phyloP scores from a whole-genome alignment of 2,329 filamentous ascomycete species.

The Aspergillus sojae region DNA sequence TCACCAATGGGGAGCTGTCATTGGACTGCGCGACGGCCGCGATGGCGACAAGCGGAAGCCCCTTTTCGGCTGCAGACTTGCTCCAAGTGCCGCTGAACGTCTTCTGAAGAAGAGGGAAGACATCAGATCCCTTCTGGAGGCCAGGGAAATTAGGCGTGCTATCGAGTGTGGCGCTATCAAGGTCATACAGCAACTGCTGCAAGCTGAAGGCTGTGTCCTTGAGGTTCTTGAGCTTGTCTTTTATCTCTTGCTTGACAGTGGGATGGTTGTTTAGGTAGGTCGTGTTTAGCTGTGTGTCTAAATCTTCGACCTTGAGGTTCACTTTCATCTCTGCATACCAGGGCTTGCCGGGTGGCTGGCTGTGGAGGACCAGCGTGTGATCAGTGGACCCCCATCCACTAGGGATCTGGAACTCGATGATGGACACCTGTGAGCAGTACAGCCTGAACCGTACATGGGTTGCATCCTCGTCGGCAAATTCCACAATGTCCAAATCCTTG shows the following conservation, averaged over 20 bases:
- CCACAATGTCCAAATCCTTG: slow-evolving; percentile 2
- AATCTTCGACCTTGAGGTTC: neutral
- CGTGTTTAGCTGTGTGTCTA: slow-evolving; percentile 7
- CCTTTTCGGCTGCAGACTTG: neutral
- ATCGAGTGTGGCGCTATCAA: slow-evolving; percentile 8
- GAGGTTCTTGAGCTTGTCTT: slow-evolving; percentile 5
- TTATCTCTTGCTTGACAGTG: neutral
- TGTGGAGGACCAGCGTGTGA: slow-evolving; percentile 2
- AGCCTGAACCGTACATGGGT: slow-evolving; percentile 7
- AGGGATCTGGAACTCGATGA: neutral
- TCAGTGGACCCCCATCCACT: neutral
- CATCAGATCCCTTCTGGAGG: neutral
- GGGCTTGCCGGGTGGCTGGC: neutral
- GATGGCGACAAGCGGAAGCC: slow-evolving; percentile 6
- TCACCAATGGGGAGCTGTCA: neutral
- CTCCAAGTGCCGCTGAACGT: neutral
- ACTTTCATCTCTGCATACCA: slow-evolving; percentile 6
- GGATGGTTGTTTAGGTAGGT: slow-evolving; percentile 10
- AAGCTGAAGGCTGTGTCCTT: slow-evolving; percentile 13
- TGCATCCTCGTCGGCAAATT: neutral
- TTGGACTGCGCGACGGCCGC: neutral
- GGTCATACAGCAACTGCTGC: slow-evolving; percentile 11
- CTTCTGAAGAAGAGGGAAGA: neutral
- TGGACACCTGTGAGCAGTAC: slow-evolving; percentile 1
- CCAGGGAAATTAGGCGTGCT: neutral